Conservation (phyloP, 805 yeast species). For the Scheffersomyces lignosus region DNA sequence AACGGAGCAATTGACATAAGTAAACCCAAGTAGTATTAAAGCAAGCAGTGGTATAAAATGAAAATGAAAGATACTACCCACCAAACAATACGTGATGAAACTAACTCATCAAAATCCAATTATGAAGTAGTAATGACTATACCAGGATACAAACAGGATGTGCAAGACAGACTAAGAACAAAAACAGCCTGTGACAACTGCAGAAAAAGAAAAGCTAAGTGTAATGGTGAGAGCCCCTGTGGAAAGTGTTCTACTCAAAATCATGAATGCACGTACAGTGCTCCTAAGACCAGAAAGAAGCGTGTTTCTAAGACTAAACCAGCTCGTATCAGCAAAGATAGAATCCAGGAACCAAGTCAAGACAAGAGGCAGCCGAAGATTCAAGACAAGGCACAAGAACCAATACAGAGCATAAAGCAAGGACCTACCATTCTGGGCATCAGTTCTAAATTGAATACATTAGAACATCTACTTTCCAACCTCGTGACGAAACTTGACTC, state of each 20-base stretch:
- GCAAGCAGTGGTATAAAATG: no score
- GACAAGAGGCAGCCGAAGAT: no score
- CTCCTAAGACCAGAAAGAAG: slow-evolving; percentile 16
- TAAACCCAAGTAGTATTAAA: no score
- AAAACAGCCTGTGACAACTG: slow-evolving; percentile 51
- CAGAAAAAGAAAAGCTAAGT: slow-evolving; percentile 40
- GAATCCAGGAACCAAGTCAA: neutral
- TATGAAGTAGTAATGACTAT: no score
- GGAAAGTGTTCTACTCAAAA: slow-evolving; percentile 18
- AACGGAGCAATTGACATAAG: no score
- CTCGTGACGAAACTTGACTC: slow-evolving; percentile 14
- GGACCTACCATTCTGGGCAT: slow-evolving; percentile 11
- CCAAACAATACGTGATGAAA: no score
- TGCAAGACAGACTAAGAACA: slow-evolving; percentile 30
- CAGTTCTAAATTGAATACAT: slow-evolving; percentile 11
- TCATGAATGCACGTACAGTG: slow-evolving; percentile 17
- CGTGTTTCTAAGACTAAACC: slow-evolving; percentile 1
- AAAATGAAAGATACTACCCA: no score
- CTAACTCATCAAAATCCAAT: no score
- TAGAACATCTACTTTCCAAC: slow-evolving; percentile 16
- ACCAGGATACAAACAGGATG: no score
- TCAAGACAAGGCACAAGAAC: no score
- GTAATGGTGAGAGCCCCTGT: slow-evolving; percentile 34
- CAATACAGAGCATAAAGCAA: no score
- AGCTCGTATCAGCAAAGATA: slow-evolving; percentile 1